Conservation (phyloP, 2,329 filamentous ascomycete genomes). For the Truncatella angustata region DNA sequence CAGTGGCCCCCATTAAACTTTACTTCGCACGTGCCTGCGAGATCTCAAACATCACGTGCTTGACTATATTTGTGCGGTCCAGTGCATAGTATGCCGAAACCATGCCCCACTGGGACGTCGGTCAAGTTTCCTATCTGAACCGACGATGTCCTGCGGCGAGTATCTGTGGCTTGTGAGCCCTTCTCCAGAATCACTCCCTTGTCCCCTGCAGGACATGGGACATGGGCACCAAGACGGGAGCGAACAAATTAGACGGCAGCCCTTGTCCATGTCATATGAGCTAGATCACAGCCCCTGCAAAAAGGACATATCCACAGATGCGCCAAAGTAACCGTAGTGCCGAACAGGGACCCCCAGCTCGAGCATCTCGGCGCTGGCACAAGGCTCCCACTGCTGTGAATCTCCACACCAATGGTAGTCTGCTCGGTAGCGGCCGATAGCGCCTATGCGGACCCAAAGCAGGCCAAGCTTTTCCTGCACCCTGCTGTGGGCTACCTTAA, state of each 20-base stretch:
- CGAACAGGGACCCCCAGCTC: too few species aligned
- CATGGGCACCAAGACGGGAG: not conserved
- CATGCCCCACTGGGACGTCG: constrained; percentile 1
- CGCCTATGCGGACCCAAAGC: not conserved
- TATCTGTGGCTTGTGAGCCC: too few species aligned
- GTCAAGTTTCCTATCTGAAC: not conserved
- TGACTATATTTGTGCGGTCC: not conserved
- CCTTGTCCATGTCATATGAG: not conserved
- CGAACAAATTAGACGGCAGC: not conserved
- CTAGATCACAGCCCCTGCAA: constrained; percentile 1
- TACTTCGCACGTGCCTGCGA: too few species aligned
- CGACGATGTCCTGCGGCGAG: constrained; percentile 9
- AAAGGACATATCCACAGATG: constrained; percentile 9
- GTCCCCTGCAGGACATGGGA: not conserved
- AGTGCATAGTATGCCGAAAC: not conserved
- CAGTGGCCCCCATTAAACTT: not conserved
- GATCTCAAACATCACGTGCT: not conserved
- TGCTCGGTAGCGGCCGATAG: constrained; percentile 5
- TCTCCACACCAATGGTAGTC: constrained; percentile 1
- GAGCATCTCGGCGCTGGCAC: too few species aligned
- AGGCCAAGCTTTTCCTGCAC: constrained; percentile 1
- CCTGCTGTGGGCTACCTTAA: not conserved
- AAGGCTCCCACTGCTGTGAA: not conserved
- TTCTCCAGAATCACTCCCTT: too few species aligned
- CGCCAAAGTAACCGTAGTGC: not conserved